These are phyloP conservation scores for Globisporangium splendens DNA, from an alignment of 352 stramenopile genomes.

Conservation along the genomic window DNA sequence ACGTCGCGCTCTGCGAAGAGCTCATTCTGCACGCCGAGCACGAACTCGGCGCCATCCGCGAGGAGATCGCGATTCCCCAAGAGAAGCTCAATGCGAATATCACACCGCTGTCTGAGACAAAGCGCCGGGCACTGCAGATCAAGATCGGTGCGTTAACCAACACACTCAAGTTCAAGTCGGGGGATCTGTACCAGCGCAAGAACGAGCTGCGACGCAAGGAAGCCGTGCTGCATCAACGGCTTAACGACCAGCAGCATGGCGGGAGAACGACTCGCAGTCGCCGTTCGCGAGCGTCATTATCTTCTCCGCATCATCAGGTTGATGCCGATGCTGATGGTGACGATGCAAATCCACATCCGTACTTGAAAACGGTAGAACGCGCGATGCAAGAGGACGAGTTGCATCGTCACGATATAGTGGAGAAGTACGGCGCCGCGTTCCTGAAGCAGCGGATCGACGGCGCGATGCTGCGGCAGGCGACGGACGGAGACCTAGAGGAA, in stretches of 20 bases:
- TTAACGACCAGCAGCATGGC: no score
- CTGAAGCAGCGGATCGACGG: conserved; percentile 60
- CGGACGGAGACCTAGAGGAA: conserved; percentile 57
- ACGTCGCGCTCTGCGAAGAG: conserved; percentile 49
- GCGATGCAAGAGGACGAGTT: conserved; percentile 53
- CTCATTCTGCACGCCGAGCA: conserved; percentile 64
- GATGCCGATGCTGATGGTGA: no score
- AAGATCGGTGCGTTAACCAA: conserved; percentile 48
- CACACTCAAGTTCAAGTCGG: conserved; percentile 58
- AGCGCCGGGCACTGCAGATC: conserved; percentile 46
- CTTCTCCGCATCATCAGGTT: no score
- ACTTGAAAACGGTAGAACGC: conserved; percentile 27
- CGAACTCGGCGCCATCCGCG: conserved; percentile 50
- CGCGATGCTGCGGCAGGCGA: conserved; percentile 45
- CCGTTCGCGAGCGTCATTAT: no score
- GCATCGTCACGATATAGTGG: conserved; percentile 48
- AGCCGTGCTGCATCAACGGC: conserved; percentile 22
- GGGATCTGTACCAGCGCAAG: conserved; percentile 67
- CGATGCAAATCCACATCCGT: not conserved
- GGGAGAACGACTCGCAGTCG: not conserved
- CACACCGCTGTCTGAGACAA: conserved; percentile 20
- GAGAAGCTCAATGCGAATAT: conserved; percentile 19
- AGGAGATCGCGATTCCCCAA: conserved; percentile 51
- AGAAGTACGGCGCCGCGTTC: conserved; percentile 38
- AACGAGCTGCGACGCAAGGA: conserved; percentile 73